Percentiles rank a stretch among this genome's conserved stretches.
These are phyloP conservation scores for Microcyclosporella mali DNA, from an alignment of 2,329 filamentous ascomycete species.

Conservation along the genomic window DNA sequence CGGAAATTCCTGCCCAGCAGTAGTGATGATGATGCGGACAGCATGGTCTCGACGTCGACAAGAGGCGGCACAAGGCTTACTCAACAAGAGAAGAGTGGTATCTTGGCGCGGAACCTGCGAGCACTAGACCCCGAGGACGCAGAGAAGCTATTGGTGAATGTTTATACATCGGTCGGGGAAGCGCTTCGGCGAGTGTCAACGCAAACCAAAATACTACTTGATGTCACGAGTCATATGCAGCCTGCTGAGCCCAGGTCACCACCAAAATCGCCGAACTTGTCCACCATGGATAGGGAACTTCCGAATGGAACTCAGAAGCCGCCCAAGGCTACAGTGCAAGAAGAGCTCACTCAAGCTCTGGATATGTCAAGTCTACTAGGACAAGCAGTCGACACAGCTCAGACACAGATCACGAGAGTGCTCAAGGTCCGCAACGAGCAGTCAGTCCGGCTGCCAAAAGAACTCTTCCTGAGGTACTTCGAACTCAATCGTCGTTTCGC, in stretches of 20 bases:
- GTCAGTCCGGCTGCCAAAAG: conserved; percentile 59
- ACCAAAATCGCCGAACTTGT: conserved; percentile 41
- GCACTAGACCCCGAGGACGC: conserved; percentile 77
- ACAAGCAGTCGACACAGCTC: conserved; percentile 73
- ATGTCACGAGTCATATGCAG: conserved; percentile 74
- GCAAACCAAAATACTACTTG: conserved; percentile 89
- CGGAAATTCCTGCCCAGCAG: conserved; percentile 82
- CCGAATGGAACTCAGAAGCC: conserved; percentile 18
- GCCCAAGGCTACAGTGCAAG: conserved; percentile 43
- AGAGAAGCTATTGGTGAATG: conserved; percentile 71
- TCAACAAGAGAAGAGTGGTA: conserved; percentile 83
- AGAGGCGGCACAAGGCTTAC: conserved; percentile 61
- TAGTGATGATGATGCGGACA: conserved; percentile 88
- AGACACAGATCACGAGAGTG: conserved; percentile 66
- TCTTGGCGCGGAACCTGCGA: conserved; percentile 79
- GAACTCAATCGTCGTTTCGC: conserved; percentile 76
- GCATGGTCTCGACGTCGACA: conserved; percentile 79
- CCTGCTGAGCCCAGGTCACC: conserved; percentile 33
- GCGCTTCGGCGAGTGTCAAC: conserved; percentile 77
- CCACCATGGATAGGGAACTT: conserved; percentile 40
- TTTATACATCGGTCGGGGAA: conserved; percentile 85
- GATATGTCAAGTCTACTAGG: conserved; percentile 73
- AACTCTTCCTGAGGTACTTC: conserved; percentile 73
- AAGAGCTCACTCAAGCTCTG: conserved; percentile 69
- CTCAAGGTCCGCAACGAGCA: conserved; percentile 72